Base-by-base conservation (phyloP, 164 flowering plant genomes). In the Echeveria elegans region DNA sequence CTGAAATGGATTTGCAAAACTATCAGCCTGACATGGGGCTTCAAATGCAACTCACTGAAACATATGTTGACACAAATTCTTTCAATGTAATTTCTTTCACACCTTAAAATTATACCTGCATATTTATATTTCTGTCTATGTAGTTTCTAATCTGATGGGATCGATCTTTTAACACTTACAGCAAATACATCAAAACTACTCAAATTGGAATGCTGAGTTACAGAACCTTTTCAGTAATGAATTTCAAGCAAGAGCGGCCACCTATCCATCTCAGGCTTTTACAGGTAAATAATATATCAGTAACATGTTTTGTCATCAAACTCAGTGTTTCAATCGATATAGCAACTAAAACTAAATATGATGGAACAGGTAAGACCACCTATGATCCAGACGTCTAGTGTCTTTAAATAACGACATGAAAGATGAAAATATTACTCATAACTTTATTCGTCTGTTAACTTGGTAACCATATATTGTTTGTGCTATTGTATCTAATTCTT, bases 161-260 rank as follows among this genome's bases (percentile, higher is more conserved):
- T 21, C 5, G 14, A 30, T n/a, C n/a, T n/a, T n/a, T n/a, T 65
- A 75, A 60, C 4, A 19, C 7, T 36, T 28, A 10, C 60, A 53
- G 60, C 59, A 52, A 24, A 52, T 24, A 16, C 40, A 74, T 28
- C 88, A 79, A 63, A 79, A 76, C 15, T 38, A 78, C 72, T 63
- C 84, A 48, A 65, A 75, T 12, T 92, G 93, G 96, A 95, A 88
- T 31, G 72, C 79, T 36, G 93, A 87, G 63, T 65, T 86, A 67
- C 92, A 82, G 64, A 82, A 74, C 75, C 75, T 88, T 66, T 85
- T 80, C 77, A 72, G 47, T 63, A 53, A 77, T 65, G 88, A 81
- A 41, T 77, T 79, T 68, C 82, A 81, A 69, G 92, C 82, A 79
- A 72, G 82, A 80, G 69, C 83, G 75, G 45, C 77, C 37, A 28